Percentiles rank a stretch among this genome's conserved stretches.
Evolutionary conservation across 148 eudicot genomes (phyloP).

Genomic region (Drosera capensis): DNA sequence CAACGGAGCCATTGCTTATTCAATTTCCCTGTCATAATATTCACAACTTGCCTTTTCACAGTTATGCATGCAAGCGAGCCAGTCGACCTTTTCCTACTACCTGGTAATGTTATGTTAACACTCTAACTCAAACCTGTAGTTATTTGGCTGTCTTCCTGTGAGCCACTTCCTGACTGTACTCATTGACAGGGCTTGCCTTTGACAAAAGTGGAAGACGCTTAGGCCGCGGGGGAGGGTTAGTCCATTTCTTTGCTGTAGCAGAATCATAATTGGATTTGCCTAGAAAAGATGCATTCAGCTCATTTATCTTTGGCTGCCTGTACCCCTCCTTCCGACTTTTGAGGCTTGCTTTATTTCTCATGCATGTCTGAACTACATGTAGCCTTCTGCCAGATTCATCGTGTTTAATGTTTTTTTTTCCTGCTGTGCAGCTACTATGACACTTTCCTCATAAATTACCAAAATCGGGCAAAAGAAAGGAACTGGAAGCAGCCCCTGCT

Average conservation of each 20-base stretch:
- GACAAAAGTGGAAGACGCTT: slow-evolving; percentile 88
- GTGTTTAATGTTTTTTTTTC: slow-evolving; percentile 4
- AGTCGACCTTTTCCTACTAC: slow-evolving; percentile 75
- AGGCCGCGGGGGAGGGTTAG: slow-evolving; percentile 99
- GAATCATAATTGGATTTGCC: background rate
- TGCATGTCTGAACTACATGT: background rate
- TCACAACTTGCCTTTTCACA: slow-evolving; percentile 32
- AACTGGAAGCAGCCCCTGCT: slow-evolving; percentile 85
- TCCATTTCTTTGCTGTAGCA: no score
- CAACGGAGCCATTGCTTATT: no score
- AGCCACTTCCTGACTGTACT: slow-evolving; percentile 7
- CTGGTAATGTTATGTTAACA: slow-evolving; percentile 75
- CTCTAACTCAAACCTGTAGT: slow-evolving; percentile 1
- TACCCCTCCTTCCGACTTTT: background rate
- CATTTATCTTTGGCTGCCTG: background rate
- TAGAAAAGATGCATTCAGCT: no score
- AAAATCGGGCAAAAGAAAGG: slow-evolving; percentile 48
- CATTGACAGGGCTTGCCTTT: slow-evolving; percentile 83
- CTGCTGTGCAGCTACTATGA: slow-evolving; percentile 65
- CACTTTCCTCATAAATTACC: slow-evolving; percentile 73
- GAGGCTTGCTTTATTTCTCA: background rate
- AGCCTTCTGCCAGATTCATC: background rate
- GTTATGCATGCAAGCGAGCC: slow-evolving; percentile 81
- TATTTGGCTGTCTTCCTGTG: background rate
- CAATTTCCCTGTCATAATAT: no score